Base-by-base conservation (phyloP, 2,329 filamentous ascomycete species). In the Fonsecaea nubica region DNA sequence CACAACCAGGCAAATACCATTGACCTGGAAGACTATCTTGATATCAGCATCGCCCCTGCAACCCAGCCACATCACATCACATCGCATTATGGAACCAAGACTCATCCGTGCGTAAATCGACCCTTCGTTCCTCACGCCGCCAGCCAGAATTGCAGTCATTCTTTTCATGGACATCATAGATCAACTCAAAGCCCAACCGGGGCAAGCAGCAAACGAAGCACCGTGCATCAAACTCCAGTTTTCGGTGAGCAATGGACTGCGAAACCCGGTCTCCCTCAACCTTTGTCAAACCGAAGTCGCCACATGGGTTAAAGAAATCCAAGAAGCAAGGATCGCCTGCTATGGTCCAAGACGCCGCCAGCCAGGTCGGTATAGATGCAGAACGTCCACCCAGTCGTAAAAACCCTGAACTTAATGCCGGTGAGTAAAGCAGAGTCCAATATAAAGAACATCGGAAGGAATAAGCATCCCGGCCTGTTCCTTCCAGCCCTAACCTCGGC, bases 401-500 rank as follows among this genome's bases (percentile, higher is more conserved):
- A 21, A 50, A 4, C 45, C 18, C 10, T 21, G 42, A 50, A 25
- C 18, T 30, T 21, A 7, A 50, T 25, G 45, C 45, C 21, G 18
- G 45, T 12, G 45, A 25, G 10, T 36, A 55, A 36, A 35, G 53
- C 30, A 55, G 50, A 42, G 18, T 7, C 7, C 13, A 7, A 42
- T n/a, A 50, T 30, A 50, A 50, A 50, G n/a, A 25, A 25, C 21
- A 50, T 12, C 6, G 18, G 25, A 25, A 12, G 45, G 18, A 5
- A 50, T 4, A 50, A 50, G 18, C 21, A 13, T 58, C 82, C 82
- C 63, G 79, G 81, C 30, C 73, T 81, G n/a, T 45, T 13, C 25
- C 32, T 25, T 25, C 30, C 18, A 18, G 35, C 32, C 32, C 32
- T 45, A 33, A 30, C 57, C 7, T 30, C 30, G 33, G n/a, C n/a